Conservation (phyloP, 1,139 yeast species). For the Blastobotrys persicus region DNA sequence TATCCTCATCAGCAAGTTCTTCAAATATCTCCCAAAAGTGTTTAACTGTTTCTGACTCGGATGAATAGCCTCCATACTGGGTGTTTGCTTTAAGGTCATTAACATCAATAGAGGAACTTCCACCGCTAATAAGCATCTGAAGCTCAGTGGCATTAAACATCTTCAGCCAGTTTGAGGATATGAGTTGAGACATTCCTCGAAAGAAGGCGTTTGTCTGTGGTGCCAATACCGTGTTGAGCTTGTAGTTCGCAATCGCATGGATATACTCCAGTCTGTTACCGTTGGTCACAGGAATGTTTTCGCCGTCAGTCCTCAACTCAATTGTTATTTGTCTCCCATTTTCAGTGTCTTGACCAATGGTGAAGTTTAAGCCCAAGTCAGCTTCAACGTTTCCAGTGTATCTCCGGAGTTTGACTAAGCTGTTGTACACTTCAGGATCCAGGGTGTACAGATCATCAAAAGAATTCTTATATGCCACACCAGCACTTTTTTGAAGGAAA, state of each 20-base stretch:
- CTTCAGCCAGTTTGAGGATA: slow-evolving; percentile 70
- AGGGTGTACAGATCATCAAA: slow-evolving; percentile 76
- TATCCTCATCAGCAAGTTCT: slow-evolving; percentile 63
- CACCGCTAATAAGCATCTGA: slow-evolving; percentile 85
- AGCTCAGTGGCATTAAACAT: slow-evolving; percentile 84
- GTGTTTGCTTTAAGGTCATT: slow-evolving; percentile 64
- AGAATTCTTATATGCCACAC: slow-evolving; percentile 46
- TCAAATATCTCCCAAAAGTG: slow-evolving; percentile 67
- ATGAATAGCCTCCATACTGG: slow-evolving; percentile 64
- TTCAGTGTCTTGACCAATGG: slow-evolving; percentile 50
- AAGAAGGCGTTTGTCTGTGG: slow-evolving; percentile 64
- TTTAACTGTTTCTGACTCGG: slow-evolving; percentile 49
- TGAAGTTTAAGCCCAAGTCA: slow-evolving; percentile 62
- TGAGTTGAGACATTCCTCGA: slow-evolving; percentile 65
- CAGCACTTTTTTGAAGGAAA: slow-evolving; percentile 70
- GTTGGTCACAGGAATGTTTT: slow-evolving; percentile 52
- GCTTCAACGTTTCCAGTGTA: slow-evolving; percentile 58
- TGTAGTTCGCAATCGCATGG: slow-evolving; percentile 75
- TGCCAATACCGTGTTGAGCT: slow-evolving; percentile 61
- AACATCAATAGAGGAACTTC: slow-evolving; percentile 63
- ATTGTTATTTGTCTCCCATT: slow-evolving; percentile 42
- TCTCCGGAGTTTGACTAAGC: slow-evolving; percentile 58
- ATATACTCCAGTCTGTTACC: slow-evolving; percentile 69
- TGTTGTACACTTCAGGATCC: slow-evolving; percentile 66
- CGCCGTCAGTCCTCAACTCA: slow-evolving; percentile 64